These are phyloP conservation scores for Acacia acuminata DNA, from an alignment of 306 rosid genomes.

Conservation along the genomic window DNA sequence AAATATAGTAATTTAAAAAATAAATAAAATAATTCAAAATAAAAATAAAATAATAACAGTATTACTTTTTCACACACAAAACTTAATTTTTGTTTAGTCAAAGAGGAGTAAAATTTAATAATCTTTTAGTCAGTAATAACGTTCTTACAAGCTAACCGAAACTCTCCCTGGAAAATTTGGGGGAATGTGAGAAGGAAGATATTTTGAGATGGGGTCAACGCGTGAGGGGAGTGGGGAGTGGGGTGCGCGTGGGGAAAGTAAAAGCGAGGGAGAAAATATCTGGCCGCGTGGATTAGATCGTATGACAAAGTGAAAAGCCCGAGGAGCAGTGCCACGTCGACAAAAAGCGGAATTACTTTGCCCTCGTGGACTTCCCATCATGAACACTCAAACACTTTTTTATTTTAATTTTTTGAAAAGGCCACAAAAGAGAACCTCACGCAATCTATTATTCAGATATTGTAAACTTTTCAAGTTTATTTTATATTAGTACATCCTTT, in stretches of 20 bases:
- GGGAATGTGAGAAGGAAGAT: background rate
- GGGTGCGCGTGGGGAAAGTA: constrained; percentile 4
- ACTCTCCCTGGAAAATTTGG: background rate
- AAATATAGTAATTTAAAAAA: too few species aligned
- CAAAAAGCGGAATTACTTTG: constrained; percentile 7
- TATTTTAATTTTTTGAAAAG: background rate
- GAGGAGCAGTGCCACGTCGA: background rate
- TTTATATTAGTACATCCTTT: background rate
- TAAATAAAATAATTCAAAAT: too few species aligned
- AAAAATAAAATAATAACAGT: too few species aligned
- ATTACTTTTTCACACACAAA: too few species aligned
- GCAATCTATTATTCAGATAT: background rate
- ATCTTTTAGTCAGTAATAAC: too few species aligned
- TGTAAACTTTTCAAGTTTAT: background rate
- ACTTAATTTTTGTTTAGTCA: too few species aligned
- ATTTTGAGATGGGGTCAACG: background rate
- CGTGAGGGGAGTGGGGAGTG: background rate
- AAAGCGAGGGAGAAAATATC: constrained; percentile 4
- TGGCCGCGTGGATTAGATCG: background rate
- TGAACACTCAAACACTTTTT: background rate
- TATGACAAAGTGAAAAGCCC: constrained; percentile 17
- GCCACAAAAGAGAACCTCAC: background rate
- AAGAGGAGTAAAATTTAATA: too few species aligned
- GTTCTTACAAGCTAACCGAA: too few species aligned
- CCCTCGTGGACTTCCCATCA: background rate